Conservation (phyloP, 192 early-diverging fungal species). For the Entomortierella lignicola region DNA sequence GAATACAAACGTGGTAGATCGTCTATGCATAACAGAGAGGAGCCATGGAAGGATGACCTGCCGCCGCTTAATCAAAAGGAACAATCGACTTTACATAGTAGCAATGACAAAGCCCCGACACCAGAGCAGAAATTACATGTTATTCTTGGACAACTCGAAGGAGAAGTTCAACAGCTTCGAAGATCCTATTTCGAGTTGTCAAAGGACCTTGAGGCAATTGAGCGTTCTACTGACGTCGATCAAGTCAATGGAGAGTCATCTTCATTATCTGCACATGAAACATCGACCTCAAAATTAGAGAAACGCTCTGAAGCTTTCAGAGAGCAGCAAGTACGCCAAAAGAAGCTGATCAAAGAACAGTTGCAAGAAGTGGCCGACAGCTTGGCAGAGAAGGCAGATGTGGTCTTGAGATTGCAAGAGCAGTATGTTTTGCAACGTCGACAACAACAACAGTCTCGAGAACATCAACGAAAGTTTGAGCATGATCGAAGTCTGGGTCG, state of each 20-base stretch:
- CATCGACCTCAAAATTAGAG: neutral
- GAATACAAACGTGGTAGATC: neutral
- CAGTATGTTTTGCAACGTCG: constrained; percentile 11
- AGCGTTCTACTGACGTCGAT: neutral
- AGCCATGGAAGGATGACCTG: neutral
- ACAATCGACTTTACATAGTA: neutral
- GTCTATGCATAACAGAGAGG: neutral
- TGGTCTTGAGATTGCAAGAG: constrained; percentile 21
- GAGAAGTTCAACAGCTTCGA: constrained; percentile 27
- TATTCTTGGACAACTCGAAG: constrained; percentile 13
- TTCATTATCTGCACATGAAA: too few relatives aligned
- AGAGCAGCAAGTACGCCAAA: constrained; percentile 13
- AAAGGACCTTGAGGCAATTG: constrained; percentile 15
- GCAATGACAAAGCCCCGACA: neutral
- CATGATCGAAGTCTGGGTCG: too few relatives aligned
- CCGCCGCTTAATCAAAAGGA: neutral
- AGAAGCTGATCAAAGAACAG: constrained; percentile 16
- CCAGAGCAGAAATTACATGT: constrained; percentile 27
- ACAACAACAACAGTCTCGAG: neutral
- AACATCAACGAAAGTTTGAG: neutral
- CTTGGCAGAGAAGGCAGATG: constrained; percentile 29
- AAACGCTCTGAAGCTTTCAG: neutral
- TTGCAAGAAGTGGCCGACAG: constrained; percentile 18
- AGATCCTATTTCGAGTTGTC: constrained; percentile 23
- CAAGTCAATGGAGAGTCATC: neutral